Evolutionary conservation across 106 monocot genomes (phyloP).

Genomic region (Dioscorea dumetorum): DNA sequence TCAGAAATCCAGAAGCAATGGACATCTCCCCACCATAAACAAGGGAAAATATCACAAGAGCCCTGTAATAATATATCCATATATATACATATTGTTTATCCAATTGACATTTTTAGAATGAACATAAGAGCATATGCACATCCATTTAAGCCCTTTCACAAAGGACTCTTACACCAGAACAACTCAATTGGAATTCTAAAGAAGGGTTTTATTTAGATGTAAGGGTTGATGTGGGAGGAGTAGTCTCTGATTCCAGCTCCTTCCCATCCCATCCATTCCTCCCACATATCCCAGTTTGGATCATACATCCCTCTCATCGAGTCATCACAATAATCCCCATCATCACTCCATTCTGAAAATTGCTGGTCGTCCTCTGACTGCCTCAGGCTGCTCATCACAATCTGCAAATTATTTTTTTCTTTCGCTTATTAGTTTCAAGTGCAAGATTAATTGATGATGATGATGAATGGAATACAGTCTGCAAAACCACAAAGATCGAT

Average conservation of each 20-base stretch:
- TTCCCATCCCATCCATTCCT: conserved; percentile 95
- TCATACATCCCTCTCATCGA: conserved; percentile 47
- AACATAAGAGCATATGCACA: neutral
- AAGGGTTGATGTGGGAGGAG: conserved; percentile 67
- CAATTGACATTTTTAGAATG: neutral
- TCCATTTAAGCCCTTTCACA: neutral
- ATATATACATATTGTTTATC: neutral
- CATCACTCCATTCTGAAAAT: conserved; percentile 12
- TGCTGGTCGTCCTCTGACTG: conserved; percentile 20
- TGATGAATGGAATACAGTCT: neutral
- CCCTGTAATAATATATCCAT: neutral
- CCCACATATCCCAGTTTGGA: conserved; percentile 58
- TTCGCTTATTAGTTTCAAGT: too few species aligned
- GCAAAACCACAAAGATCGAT: neutral
- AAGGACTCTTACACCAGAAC: neutral
- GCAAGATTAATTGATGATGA: neutral
- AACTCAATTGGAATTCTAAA: neutral
- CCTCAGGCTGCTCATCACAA: conserved; percentile 60
- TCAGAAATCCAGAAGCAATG: conserved; percentile 4
- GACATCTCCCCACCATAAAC: neutral
- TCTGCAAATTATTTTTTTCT: conserved; percentile 28
- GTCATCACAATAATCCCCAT: conserved; percentile 19
- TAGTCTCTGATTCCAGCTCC: conserved; percentile 68
- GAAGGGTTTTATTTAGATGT: conserved; percentile 25
- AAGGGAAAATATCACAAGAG: neutral